Base-by-base conservation (phyloP, 768 basidiomycete species). In the Rhizopogon roseolus region DNA sequence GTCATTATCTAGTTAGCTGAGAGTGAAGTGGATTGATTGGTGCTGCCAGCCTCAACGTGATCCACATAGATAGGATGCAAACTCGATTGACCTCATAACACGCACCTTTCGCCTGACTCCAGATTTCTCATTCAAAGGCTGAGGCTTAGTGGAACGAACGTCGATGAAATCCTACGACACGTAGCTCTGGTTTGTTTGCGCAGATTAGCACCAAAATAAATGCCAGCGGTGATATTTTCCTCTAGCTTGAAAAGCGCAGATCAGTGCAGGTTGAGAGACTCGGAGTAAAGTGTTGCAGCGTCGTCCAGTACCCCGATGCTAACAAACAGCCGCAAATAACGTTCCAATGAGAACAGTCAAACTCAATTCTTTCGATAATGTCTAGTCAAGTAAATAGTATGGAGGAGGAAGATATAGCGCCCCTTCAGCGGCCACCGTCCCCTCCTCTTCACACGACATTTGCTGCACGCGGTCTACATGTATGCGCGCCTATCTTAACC, bases 401-500 rank as follows among this genome's bases (percentile, higher is more conserved):
- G 62, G 78, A 80, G 59, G 82, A 84, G n/a, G 84, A 85, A 9
- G 82, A 84, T 45, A 66, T 80, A 43, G 74, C 77, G 9, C 71
- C 74, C 11, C 81, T 78, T 7, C 79, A 85, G 62, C 76, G 80
- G 16, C 85, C 82, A 17, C 85, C 85, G 1, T 86, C 88, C 4
- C 88, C 88, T 11, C 86, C 87, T n/a, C 74, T 75, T 10, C 79
- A 90, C 59, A 85, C 81, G 11, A 85, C 86, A 1, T 89, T 88
- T 64, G 69, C 79, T 28, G 81, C 82, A 41, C 76, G 89, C 61
- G 85, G 84, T 54, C 73, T 90, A 61, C 87, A 88, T 78, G 89
- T 90, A 84, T 17, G 64, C 58, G 49, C 27, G 4, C 14, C 2
- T 9, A 32, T 32, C 11, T 29, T 22, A 22, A 22, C 2, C 34